Base-by-base conservation (phyloP, 2,329 filamentous ascomycete genomes). In the Teratosphaeria viscida region DNA sequence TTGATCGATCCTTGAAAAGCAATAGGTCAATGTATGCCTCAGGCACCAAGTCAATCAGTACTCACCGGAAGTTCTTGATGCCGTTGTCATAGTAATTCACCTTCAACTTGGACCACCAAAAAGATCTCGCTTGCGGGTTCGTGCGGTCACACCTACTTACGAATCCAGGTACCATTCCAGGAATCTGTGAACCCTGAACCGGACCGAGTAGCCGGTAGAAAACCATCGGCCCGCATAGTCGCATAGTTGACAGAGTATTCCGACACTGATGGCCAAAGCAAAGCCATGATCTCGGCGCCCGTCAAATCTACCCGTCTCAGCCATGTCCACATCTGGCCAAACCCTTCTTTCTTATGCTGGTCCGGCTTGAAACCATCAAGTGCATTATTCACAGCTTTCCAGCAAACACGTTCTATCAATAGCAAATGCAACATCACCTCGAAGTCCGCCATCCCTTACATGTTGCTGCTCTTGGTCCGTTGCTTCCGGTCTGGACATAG, bases 221-320 rank as follows among this genome's bases (percentile, higher is more conserved):
- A 59, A 12, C 70, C 70, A 6, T 66, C 56, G 1, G 65, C 60
- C 57, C 67, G 64, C 67, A 72, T 68, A 2, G 63, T 63, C 11
- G 62, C 61, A 55, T 70, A 72, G 59, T 71, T 71, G 6, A 60
- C 61, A 19, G 65, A 68, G 5, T 62, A 63, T 53, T 70, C 66
- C 53, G 68, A 66, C 14, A 72, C 69, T 35, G 64, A 68, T 0
- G 70, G 70, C 70, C 69, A 72, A 0, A 70, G 61, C 11, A 68
- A 71, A 8, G 68, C 70, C 70, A 72, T 72, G 58, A 72, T 68
- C 60, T 72, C 70, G 14, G 68, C 69, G 7, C 67, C 70, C 1
- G 72, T 71, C 27, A 71, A 62, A 35, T 68, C 56, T 71, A 14
- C 71, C 62, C 27, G 61, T 57, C 23, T 65, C 59, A 2, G 66